Percentiles rank a stretch among this genome's conserved stretches.
Conservation (phyloP, 1,284 basidiomycete genomes). For the Termitomyces sp. region DNA sequence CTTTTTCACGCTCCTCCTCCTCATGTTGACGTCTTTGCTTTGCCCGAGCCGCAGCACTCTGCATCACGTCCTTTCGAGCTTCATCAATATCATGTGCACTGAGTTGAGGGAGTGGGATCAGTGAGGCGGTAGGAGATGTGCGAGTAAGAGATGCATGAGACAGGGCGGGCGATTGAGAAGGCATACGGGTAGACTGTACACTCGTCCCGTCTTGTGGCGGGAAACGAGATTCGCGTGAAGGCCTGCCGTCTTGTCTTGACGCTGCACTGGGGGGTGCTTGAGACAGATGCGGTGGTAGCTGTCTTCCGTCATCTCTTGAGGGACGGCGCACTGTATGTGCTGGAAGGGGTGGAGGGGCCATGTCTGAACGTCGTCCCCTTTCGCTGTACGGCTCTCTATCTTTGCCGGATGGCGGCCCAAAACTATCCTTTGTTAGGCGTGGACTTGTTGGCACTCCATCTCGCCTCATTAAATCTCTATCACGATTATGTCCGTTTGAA, state of each 20-base stretch:
- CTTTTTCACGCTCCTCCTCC: slow-evolving; percentile 80
- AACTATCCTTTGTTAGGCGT: slow-evolving; percentile 24
- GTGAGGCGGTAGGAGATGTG: slow-evolving; percentile 28
- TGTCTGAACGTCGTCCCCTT: slow-evolving; percentile 36
- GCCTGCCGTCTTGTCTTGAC: slow-evolving; percentile 26
- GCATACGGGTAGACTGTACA: slow-evolving; percentile 27
- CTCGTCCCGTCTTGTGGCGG: slow-evolving; percentile 20
- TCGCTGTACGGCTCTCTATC: slow-evolving; percentile 25
- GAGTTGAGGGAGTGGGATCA: slow-evolving; percentile 27
- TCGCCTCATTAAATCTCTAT: slow-evolving; percentile 23
- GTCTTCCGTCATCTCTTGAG: slow-evolving; percentile 34
- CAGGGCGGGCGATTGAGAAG: slow-evolving; percentile 37
- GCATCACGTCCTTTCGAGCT: slow-evolving; percentile 81
- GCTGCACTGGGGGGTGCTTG: slow-evolving; percentile 26
- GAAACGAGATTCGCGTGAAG: slow-evolving; percentile 34
- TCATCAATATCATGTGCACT: slow-evolving; percentile 60
- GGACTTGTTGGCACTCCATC: slow-evolving; percentile 32
- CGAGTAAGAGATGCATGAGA: slow-evolving; percentile 33
- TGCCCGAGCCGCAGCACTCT: slow-evolving; percentile 84
- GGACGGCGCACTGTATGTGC: slow-evolving; percentile 28
- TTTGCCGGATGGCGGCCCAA: slow-evolving; percentile 18
- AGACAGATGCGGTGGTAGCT: slow-evolving; percentile 43
- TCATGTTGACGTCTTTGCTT: slow-evolving; percentile 76
- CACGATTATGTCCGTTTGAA: slow-evolving; percentile 21
- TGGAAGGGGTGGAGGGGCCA: slow-evolving; percentile 47